These are phyloP conservation scores for Fraxinus anomala DNA, from an alignment of 257 asterid species.

Conservation along the genomic window DNA sequence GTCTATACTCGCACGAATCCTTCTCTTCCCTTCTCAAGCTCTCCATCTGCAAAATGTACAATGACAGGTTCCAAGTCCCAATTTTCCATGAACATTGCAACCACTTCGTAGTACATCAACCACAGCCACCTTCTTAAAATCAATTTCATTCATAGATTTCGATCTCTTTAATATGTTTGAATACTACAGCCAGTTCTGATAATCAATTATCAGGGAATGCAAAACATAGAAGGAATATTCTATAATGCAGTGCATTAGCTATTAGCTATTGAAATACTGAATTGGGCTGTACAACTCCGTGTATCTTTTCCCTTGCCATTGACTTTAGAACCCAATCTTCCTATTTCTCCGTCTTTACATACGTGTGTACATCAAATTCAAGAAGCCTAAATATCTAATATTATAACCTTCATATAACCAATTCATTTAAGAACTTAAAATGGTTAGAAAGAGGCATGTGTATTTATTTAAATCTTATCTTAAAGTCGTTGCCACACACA, in stretches of 20 bases:
- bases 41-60: no score
- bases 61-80: neutral
- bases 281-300: neutral
- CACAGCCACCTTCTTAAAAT: neutral
- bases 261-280: neutral
- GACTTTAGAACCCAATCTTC: no score
- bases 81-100: neutral
- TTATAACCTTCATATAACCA: neutral
- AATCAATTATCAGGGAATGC: neutral
- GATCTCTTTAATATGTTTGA: neutral
- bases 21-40: no score
- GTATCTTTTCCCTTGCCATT: neutral
- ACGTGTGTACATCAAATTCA: no score
- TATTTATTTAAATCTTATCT: no score
- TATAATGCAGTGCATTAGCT: neutral
- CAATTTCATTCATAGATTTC: neutral
- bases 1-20: neutral
- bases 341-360: no score
- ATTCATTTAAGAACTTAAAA: neutral
- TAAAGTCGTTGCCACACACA: neutral
- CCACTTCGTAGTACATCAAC: neutral
- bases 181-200: neutral
- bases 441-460: neutral
- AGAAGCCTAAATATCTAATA: neutral
- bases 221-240: neutral